These are phyloP conservation scores for Candida nitratophila DNA, from an alignment of 805 yeast genomes.

Conservation along the genomic window DNA sequence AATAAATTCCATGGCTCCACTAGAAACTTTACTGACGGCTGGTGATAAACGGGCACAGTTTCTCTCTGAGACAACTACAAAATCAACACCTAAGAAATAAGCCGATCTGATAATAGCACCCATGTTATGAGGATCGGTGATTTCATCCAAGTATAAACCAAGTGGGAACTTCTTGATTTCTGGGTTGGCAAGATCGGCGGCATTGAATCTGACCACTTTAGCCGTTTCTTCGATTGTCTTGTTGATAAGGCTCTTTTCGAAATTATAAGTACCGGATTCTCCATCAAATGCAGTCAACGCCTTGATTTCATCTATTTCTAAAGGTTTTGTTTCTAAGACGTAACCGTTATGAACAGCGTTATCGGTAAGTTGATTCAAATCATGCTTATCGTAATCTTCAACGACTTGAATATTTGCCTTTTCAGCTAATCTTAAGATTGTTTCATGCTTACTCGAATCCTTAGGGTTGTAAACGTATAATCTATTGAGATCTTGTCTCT, in stretches of 20 bases:
- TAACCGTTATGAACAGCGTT: constrained; percentile 78
- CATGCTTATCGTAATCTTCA: constrained; percentile 34
- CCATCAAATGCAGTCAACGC: constrained; percentile 15
- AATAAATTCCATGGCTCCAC: constrained; percentile 77
- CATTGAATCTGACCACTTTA: constrained; percentile 3
- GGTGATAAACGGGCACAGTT: constrained; percentile 75
- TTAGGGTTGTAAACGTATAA: constrained; percentile 39
- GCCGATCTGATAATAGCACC: constrained; percentile 82
- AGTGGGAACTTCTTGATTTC: constrained; percentile 40
- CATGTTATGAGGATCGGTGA: constrained; percentile 81
- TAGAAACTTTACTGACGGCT: constrained; percentile 70
- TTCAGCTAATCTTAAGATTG: constrained; percentile 42
- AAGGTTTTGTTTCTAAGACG: constrained; percentile 59
- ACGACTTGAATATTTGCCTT: constrained; percentile 32
- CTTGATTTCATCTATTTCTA: constrained; percentile 27
- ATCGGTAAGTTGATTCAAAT: constrained; percentile 51
- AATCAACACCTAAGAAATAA: constrained; percentile 76
- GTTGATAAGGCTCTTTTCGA: constrained; percentile 19
- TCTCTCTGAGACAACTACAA: constrained; percentile 58
- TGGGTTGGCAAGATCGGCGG: background rate
- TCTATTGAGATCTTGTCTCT: constrained; percentile 45
- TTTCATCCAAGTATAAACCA: constrained; percentile 70
- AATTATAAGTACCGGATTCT: constrained; percentile 11
- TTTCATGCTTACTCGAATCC: constrained; percentile 22
- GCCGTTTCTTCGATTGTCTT: constrained; percentile 4